These are phyloP conservation scores for Sophora flavescens DNA, from an alignment of 306 rosid genomes.

Conservation along the genomic window DNA sequence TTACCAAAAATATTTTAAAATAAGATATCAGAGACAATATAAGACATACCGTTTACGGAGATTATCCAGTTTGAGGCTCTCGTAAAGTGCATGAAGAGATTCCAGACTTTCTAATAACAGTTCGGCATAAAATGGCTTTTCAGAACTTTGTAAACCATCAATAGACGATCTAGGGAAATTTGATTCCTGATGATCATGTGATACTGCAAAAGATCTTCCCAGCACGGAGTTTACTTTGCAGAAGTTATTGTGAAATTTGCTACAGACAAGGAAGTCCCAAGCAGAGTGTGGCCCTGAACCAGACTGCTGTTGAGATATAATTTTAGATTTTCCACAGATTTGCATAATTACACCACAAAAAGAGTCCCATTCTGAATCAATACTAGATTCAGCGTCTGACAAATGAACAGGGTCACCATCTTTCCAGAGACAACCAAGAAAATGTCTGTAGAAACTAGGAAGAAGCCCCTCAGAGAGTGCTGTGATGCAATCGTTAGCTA, in stretches of 20 bases:
- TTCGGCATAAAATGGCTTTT: slow-evolving; percentile 62
- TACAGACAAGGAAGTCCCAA: slow-evolving; percentile 86
- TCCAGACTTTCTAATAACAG: slow-evolving; percentile 73
- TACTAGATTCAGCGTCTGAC: slow-evolving; percentile 61
- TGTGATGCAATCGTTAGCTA: slow-evolving; percentile 87
- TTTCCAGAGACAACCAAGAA: slow-evolving; percentile 90
- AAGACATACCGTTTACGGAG: slow-evolving; percentile 80
- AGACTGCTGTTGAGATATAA: slow-evolving; percentile 48
- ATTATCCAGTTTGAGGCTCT: slow-evolving; percentile 84
- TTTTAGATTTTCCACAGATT: slow-evolving; percentile 61
- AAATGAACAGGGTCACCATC: slow-evolving; percentile 71
- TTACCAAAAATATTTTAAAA: background rate
- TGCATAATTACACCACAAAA: slow-evolving; percentile 72
- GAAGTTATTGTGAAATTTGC: slow-evolving; percentile 79
- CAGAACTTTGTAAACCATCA: slow-evolving; percentile 49
- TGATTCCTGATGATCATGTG: slow-evolving; percentile 53
- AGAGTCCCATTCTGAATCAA: slow-evolving; percentile 82
- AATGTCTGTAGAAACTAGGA: slow-evolving; percentile 71
- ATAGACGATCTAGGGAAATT: slow-evolving; percentile 43
- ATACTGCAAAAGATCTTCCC: slow-evolving; percentile 53
- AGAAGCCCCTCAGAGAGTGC: slow-evolving; percentile 91
- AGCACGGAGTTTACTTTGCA: slow-evolving; percentile 61
- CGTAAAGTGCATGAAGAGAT: slow-evolving; percentile 95
- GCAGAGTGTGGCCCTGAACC: slow-evolving; percentile 59
- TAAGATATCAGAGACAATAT: slow-evolving; percentile 16